phyloP scores from a whole-genome alignment of 306 rosid species.

The Cicer yamashitae region DNA sequence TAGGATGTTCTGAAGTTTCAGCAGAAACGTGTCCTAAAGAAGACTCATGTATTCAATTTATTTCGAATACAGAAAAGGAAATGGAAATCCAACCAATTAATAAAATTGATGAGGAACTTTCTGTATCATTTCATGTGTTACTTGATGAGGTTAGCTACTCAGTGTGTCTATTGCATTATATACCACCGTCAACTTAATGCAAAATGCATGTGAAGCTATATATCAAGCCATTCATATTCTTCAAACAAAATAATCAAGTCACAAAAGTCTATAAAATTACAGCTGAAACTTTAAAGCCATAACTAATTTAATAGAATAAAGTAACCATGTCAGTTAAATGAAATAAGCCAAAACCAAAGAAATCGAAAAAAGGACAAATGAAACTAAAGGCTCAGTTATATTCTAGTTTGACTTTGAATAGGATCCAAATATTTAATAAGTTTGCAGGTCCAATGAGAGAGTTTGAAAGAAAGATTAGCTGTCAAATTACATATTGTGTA shows the following conservation, averaged over 20 bases:
- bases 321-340: slow-evolving; percentile 8
- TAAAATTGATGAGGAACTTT: slow-evolving; percentile 47
- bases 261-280: slow-evolving; percentile 32
- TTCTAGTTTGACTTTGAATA: slow-evolving; percentile 7
- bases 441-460: slow-evolving; percentile 1
- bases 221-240: slow-evolving; percentile 4
- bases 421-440: background rate
- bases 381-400: slow-evolving; percentile 8
- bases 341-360: too few species aligned
- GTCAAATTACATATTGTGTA: slow-evolving; percentile 4
- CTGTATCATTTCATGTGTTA: slow-evolving; percentile 41
- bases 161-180: slow-evolving; percentile 34
- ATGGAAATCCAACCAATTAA: slow-evolving; percentile 34
- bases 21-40: slow-evolving; percentile 47
- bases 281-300: slow-evolving; percentile 22
- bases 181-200: slow-evolving; percentile 29
- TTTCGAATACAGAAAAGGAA: slow-evolving; percentile 43
- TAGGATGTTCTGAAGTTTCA: slow-evolving; percentile 46
- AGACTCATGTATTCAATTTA: slow-evolving; percentile 41
- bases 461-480: slow-evolving; percentile 25
- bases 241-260: slow-evolving; percentile 34
- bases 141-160: slow-evolving; percentile 72
- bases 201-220: slow-evolving; percentile 27
- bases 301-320: slow-evolving; percentile 31
- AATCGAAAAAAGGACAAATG: slow-evolving; percentile 18